Percentiles rank a stretch among this genome's conserved stretches.
Evolutionary conservation across 805 yeast species (phyloP).

Genomic region (Suhomyces pyralidae): DNA sequence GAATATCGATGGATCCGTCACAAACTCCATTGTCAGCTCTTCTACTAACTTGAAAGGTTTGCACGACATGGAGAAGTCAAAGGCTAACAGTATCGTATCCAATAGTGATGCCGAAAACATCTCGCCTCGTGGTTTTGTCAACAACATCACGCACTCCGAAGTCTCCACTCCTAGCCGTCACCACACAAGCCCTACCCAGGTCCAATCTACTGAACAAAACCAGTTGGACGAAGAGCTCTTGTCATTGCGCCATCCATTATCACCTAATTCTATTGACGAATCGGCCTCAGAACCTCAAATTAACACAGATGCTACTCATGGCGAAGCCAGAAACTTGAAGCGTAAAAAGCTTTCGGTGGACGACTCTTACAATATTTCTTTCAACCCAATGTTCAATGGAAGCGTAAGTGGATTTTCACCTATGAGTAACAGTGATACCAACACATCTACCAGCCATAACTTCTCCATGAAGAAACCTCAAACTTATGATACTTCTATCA

Average conservation of each 20-base stretch:
- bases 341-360: conserved; percentile 49
- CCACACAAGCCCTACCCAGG: not conserved
- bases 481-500: not conserved
- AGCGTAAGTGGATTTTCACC: conserved; percentile 45
- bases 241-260: conserved; percentile 37
- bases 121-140: not conserved
- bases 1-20: conserved; percentile 12
- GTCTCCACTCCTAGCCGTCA: not conserved
- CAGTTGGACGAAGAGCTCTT: not conserved
- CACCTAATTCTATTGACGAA: conserved; percentile 63
- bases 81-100: not conserved
- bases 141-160: not conserved
- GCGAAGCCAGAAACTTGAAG: conserved; percentile 40
- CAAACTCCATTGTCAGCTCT: conserved; percentile 18
- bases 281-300: conserved; percentile 53
- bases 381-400: conserved; percentile 40
- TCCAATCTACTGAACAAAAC: not conserved
- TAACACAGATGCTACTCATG: conserved; percentile 28
- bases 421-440: conserved; percentile 43
- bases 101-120: not conserved
- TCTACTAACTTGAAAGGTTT: conserved; percentile 18
- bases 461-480: conserved; percentile 5
- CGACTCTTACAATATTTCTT: conserved; percentile 34
- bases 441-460: conserved; percentile 19
- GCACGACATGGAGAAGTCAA: conserved; percentile 6